Base-by-base conservation (phyloP, 176 grass and related monocot genomes). In the Aegilops umbellulata region DNA sequence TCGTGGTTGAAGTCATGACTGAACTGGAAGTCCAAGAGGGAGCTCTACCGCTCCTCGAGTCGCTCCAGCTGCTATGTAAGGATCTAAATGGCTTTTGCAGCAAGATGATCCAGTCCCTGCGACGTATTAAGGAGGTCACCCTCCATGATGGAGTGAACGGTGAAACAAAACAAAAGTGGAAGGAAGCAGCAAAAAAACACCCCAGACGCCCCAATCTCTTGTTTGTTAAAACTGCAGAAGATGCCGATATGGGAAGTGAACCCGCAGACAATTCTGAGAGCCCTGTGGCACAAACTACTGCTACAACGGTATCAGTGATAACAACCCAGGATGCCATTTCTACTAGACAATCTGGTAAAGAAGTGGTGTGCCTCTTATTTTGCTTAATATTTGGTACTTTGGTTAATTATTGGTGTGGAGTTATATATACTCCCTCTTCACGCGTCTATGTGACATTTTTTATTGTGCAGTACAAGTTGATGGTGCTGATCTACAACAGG, bases 31-130 rank as follows among this genome's bases (percentile, higher is more conserved):
- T 58, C 19, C 29, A 78, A 14, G 17, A 35, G 30, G 73, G 74
- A 6, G 74, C 74, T 58, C 74, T 77, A 0, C 74, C 74, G 13
- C 17, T 11, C 3, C 49, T 77, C 0, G 74, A 77, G 17, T 57
- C 49, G 4, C 29, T 77, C 25, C 10, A 6, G 47, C 9, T 77
- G 49, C 47, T 77, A 4, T 77, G 74, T 7, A 34, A 77, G 17
- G 9, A 51, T 22, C 29, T 77, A 32, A 77, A n/a, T 77, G 74
- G 47, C 16, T 30, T 58, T 32, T 23, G 29, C 0, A 1, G 49
- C 27, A 60, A 0, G 0, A 51, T 1, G 19, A 35, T 77, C 10
- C 10, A 77, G 16, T 6, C 4, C 0, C 29, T 32, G 5, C 0
- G 4, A 1, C 9, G 19, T 17, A 10, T 35, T 16, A 58, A 77